Conservation (phyloP, 2,329 filamentous ascomycete genomes). For the Thelonectria blattea region DNA sequence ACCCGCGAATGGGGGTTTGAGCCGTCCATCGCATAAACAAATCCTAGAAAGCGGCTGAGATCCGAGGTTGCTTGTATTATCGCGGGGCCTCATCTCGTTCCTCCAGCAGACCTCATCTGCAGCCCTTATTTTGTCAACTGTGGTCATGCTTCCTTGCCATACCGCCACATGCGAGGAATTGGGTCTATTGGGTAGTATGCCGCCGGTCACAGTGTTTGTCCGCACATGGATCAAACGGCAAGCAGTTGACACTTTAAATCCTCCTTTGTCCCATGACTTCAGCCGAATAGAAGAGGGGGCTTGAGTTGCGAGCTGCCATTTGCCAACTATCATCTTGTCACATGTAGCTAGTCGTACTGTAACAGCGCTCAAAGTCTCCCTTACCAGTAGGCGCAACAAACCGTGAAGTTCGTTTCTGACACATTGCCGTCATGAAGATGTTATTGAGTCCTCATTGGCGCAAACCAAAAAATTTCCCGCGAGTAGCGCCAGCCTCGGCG, state of each 20-base stretch:
- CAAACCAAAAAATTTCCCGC: neutral
- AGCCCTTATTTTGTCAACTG: conserved; percentile 11
- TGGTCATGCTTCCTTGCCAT: neutral
- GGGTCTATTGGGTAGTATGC: neutral
- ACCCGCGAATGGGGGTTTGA: conserved; percentile 1
- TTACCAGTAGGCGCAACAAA: too few relatives aligned
- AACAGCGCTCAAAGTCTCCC: too few relatives aligned
- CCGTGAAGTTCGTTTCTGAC: neutral
- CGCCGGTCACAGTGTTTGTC: too few relatives aligned
- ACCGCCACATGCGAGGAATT: neutral
- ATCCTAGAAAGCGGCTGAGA: neutral
- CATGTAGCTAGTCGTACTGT: too few relatives aligned
- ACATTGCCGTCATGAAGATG: neutral
- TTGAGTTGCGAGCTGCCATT: too few relatives aligned
- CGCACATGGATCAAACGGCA: too few relatives aligned
- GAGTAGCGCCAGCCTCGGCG: too few relatives aligned
- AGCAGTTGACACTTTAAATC: too few relatives aligned
- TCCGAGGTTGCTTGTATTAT: neutral
- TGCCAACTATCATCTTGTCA: too few relatives aligned
- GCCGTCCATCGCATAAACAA: neutral
- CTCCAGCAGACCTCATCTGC: neutral
- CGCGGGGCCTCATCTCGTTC: neutral
- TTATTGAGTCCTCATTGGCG: neutral
- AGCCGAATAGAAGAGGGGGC: too few relatives aligned
- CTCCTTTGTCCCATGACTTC: too few relatives aligned